phyloP scores from a whole-genome alignment of 306 rosid genomes.

The Inga laurina region DNA sequence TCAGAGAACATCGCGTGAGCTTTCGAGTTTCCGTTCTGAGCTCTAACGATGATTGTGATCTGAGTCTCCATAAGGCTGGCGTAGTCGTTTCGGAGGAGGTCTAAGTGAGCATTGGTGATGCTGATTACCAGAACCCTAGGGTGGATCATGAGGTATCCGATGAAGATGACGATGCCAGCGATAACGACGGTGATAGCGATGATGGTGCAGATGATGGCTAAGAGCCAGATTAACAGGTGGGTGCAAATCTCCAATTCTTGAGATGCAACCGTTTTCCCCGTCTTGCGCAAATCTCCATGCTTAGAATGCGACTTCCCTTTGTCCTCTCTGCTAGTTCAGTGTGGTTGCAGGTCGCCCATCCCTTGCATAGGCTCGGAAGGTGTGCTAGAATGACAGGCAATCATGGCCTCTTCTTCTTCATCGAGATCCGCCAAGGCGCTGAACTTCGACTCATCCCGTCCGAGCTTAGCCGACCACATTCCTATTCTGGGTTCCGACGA shows the following conservation, averaged over 20 bases:
- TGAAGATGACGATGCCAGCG: conserved; percentile 53
- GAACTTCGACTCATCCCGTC: too few species aligned
- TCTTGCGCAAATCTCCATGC: too few species aligned
- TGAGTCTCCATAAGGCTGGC: conserved; percentile 62
- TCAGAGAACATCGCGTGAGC: conserved; percentile 75
- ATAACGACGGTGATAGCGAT: conserved; percentile 56
- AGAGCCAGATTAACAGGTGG: conserved; percentile 61
- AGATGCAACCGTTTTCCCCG: too few species aligned
- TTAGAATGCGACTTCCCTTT: too few species aligned
- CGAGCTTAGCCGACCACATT: too few species aligned
- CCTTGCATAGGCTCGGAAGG: too few species aligned
- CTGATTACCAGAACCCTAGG: conserved; percentile 66
- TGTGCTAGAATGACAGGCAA: too few species aligned
- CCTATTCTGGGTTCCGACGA: too few species aligned
- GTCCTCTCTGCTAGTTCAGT: too few species aligned
- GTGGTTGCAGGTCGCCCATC: too few species aligned
- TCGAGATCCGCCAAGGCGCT: too few species aligned
- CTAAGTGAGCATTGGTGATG: conserved; percentile 56
- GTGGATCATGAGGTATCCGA: conserved; percentile 65
- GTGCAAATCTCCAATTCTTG: conserved; percentile 28
- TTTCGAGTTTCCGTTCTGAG: conserved; percentile 68
- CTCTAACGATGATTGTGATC: conserved; percentile 50
- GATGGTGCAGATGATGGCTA: conserved; percentile 62
- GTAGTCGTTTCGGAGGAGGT: conserved; percentile 42
- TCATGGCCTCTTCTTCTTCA: too few species aligned